Base-by-base conservation (phyloP, 2,329 filamentous ascomycete genomes). In the Xylariomycetidae sp. region DNA sequence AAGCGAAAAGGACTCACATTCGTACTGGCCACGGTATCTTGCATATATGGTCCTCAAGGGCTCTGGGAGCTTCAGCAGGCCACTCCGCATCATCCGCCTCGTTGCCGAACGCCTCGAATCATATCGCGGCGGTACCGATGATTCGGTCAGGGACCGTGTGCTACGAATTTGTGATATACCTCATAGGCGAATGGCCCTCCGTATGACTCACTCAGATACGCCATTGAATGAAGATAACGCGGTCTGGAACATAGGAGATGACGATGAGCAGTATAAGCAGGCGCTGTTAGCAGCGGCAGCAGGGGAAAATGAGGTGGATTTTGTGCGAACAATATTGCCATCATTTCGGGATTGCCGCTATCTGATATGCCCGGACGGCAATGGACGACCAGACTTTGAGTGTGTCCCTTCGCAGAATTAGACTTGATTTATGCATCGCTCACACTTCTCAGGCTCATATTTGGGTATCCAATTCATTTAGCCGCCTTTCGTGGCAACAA, bases 101-200 rank as follows among this genome's bases (percentile, higher is more conserved):
- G 19, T 34, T 26, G 31, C 31, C 25, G 18, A 17, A 26, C 25
- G 31, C 31, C 27, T 34, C 19, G 25, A 22, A 7, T 27, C 25
- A 27, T 26, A 34, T 23, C 31, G 31, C 17, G 25, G 31, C 16
- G 25, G 29, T 23, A 28, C 11, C 25, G 16, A 16, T 14, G 31
- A 28, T 12, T 25, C 25, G 16, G 13, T 34, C 25, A 29, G 31
- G 25, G 31, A 34, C 17, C 29, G 31, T 26, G 31, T 34, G 17
- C 15, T 19, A 25, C 18, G 29, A 22, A 25, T 34, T 14, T 34
- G 31, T n/a, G n/a, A n/a, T n/a, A n/a, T n/a, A n/a, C 31, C 25
- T 12, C 9, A 28, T 11, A 13, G n/a, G 26, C 9, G 26, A 27
- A n/a, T 9, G 26, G 9, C 26, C 26, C 7, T 27, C 7, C 7